phyloP scores from a whole-genome alignment of 2,329 filamentous ascomycete genomes.

The Tolypocladium guangdongense region DNA sequence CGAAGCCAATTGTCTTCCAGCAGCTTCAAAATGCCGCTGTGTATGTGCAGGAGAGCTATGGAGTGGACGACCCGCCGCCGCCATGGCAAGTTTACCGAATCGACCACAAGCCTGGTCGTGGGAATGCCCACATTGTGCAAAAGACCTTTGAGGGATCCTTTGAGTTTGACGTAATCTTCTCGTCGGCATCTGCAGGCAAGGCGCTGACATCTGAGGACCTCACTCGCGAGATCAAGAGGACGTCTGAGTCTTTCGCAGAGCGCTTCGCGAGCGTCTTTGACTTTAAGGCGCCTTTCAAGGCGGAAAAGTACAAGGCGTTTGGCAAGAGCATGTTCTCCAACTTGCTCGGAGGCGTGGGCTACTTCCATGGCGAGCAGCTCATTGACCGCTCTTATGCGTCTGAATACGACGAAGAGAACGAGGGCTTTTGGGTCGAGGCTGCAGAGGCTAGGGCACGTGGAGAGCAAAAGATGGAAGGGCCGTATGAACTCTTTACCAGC shows the following conservation, averaged over 20 bases:
- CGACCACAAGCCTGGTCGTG: conserved; percentile 52
- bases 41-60: conserved; percentile 36
- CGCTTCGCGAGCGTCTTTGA: conserved; percentile 58
- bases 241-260: conserved; percentile 58
- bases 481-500: conserved; percentile 80
- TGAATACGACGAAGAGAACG: conserved; percentile 90
- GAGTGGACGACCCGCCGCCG: conserved; percentile 60
- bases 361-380: conserved; percentile 81
- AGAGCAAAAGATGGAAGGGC: conserved; percentile 62
- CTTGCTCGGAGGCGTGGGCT: conserved; percentile 84
- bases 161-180: conserved; percentile 88
- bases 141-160: conserved; percentile 86
- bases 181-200: conserved; percentile 57
- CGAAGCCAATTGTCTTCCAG: conserved; percentile 52
- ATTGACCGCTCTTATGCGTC: conserved; percentile 86
- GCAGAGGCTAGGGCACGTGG: conserved; percentile 64
- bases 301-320: conserved; percentile 64
- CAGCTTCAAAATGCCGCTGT: conserved; percentile 41
- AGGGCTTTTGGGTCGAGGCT: conserved; percentile 91
- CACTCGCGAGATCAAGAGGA: conserved; percentile 55
- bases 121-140: conserved; percentile 81
- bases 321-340: conserved; percentile 90
- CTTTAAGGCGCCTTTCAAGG: conserved; percentile 65
- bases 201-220: conserved; percentile 51
- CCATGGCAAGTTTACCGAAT: conserved; percentile 80